Conservation (phyloP, 169 alveolate species). For the Perkinsus chesapeaki region DNA sequence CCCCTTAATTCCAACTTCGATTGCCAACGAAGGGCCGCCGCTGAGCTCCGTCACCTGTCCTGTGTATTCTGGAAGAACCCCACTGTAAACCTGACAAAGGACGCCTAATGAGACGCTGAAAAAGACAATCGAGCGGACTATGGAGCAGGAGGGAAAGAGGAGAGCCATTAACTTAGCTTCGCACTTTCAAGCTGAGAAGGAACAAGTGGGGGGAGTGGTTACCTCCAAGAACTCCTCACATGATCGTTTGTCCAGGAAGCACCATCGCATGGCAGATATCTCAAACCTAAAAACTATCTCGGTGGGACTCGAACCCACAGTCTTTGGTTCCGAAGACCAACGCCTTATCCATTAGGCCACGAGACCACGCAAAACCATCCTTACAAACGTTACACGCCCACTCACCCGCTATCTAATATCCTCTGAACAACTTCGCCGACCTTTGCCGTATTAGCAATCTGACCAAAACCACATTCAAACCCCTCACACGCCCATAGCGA, state of each 20-base stretch:
- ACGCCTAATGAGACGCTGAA: no score
- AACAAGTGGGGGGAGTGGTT: background rate
- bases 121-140: no score
- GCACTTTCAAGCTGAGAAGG: background rate
- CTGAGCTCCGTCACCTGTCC: background rate
- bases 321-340: slow-evolving; percentile 91
- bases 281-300: slow-evolving; percentile 41
- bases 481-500: background rate
- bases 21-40: background rate
- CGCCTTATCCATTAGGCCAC: slow-evolving; percentile 91
- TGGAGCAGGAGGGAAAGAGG: no score
- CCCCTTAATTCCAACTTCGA: background rate
- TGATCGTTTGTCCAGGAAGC: slow-evolving; percentile 58
- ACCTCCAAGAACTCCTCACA: slow-evolving; percentile 79
- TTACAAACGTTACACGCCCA: background rate
- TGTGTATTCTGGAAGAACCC: slow-evolving; percentile 33
- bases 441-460: slow-evolving; percentile 37
- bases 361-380: background rate
- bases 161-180: no score
- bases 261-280: slow-evolving; percentile 66
- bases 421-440: slow-evolving; percentile 63
- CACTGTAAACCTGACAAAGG: slow-evolving; percentile 49
- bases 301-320: slow-evolving; percentile 91
- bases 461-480: background rate
- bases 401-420: slow-evolving; percentile 58